Evolutionary conservation across 371 early-diverging fungal genomes (phyloP).

Genomic region (Mucor piriformis): DNA sequence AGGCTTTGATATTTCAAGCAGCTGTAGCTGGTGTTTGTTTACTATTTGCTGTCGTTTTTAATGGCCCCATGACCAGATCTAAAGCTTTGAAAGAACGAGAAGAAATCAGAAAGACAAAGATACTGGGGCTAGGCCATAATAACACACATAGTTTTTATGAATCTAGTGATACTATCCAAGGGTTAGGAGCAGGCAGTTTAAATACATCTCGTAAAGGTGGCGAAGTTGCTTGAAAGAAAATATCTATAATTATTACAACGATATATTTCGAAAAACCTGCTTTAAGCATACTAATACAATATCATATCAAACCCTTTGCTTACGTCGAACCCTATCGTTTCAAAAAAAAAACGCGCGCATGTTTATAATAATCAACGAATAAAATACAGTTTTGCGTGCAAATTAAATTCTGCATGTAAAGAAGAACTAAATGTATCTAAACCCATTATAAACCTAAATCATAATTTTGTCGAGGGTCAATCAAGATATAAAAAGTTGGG

Average conservation of each 20-base stretch:
- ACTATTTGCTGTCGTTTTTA: slow-evolving; percentile 34
- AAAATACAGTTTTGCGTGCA: no score
- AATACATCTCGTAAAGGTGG: neutral
- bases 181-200: neutral
- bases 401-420: no score
- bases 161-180: neutral
- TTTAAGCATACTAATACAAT: no score
- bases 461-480: no score
- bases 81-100: slow-evolving; percentile 11
- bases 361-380: no score
- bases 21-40: slow-evolving; percentile 31
- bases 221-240: neutral
- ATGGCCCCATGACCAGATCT: slow-evolving; percentile 36
- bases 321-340: no score
- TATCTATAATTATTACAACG: neutral
- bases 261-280: no score
- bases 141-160: neutral
- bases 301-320: no score
- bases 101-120: neutral
- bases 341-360: no score
- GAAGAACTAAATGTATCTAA: no score
- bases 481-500: no score
- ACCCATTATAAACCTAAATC: no score
- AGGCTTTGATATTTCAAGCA: slow-evolving; percentile 45
- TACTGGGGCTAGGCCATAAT: neutral